phyloP scores from a whole-genome alignment of 2,329 filamentous ascomycete species.

The Chaetomiaceae sp. region DNA sequence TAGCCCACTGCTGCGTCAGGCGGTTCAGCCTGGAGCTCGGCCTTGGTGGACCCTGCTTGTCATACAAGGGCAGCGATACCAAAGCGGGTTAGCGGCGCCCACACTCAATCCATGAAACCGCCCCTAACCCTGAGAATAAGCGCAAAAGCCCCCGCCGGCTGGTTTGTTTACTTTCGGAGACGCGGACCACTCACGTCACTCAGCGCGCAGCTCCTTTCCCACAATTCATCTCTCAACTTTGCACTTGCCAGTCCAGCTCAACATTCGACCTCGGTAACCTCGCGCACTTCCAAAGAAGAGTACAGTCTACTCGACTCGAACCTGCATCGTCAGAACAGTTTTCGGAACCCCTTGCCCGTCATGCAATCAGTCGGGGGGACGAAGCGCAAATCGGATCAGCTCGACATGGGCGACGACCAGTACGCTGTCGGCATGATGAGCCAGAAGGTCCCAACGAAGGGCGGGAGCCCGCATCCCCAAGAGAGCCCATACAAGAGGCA shows the following conservation, averaged over 20 bases:
- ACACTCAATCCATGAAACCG: not conserved
- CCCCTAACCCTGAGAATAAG: not conserved
- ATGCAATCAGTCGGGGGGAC: conserved; percentile 30
- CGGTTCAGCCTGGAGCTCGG: conserved; percentile 40
- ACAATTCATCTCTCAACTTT: conserved; percentile 16
- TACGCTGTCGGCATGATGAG: conserved; percentile 23
- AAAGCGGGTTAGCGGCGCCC: not conserved
- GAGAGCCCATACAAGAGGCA: conserved; percentile 61
- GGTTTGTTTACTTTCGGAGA: conserved; percentile 30
- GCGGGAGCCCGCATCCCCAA: conserved; percentile 34
- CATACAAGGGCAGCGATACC: not conserved
- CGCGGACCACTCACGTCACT: conserved; percentile 26
- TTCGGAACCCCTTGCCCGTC: not conserved
- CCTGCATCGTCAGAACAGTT: not conserved
- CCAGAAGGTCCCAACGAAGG: conserved; percentile 34
- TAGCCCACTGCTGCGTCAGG: conserved; percentile 36
- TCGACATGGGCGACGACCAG: conserved; percentile 27
- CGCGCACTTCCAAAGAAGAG: too few relatives aligned
- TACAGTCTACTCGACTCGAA: not conserved
- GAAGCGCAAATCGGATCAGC: conserved; percentile 43
- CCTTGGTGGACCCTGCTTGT: too few relatives aligned
- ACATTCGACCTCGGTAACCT: not conserved
- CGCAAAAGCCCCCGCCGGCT: conserved; percentile 2
- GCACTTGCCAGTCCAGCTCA: not conserved
- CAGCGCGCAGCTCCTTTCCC: conserved; percentile 13